A percentile compares a stretch with the other conserved stretches of the same genome.
phyloP scores from a whole-genome alignment of 176 grass and related monocot species.

The Oryza glumipatula region DNA sequence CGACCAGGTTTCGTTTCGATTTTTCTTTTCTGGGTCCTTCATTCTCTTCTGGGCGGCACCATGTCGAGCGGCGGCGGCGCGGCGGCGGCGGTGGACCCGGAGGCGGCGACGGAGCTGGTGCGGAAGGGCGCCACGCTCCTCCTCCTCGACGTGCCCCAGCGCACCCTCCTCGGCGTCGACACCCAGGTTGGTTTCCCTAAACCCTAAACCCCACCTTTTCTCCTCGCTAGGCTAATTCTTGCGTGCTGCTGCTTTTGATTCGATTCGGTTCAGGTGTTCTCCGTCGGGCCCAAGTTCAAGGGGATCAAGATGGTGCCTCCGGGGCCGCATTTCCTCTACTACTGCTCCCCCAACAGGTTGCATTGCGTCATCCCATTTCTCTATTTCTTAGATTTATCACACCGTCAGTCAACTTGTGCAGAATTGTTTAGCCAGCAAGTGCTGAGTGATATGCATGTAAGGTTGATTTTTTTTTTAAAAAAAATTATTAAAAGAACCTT shows the following conservation, averaged over 20 bases:
- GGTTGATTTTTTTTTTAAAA: background rate
- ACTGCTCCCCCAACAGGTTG: conserved; percentile 83
- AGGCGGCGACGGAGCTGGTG: conserved; percentile 68
- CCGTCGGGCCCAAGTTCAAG: conserved; percentile 75
- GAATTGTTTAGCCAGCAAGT: too few relatives aligned
- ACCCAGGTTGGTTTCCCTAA: conserved; percentile 62
- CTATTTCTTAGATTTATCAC: background rate
- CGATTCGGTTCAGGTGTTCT: conserved; percentile 58
- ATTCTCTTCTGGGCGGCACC: too few relatives aligned
- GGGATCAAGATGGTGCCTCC: conserved; percentile 91
- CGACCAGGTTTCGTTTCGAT: too few relatives aligned
- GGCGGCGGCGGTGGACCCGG: conserved; percentile 56
- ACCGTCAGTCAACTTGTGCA: background rate
- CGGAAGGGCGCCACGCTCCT: conserved; percentile 74
- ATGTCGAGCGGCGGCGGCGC: background rate
- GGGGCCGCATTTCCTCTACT: conserved; percentile 77
- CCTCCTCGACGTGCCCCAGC: conserved; percentile 80
- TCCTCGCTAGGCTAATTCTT: background rate
- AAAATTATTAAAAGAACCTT: background rate
- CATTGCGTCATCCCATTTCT: background rate
- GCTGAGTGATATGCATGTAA: too few relatives aligned
- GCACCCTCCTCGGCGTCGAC: conserved; percentile 76
- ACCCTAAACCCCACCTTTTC: too few relatives aligned
- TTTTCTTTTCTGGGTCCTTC: too few relatives aligned
- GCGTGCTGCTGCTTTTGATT: too few relatives aligned